Evolutionary conservation across 225 moss, liverwort and hornwort species (phyloP).

Genomic region (Sphagnum contortum): DNA sequence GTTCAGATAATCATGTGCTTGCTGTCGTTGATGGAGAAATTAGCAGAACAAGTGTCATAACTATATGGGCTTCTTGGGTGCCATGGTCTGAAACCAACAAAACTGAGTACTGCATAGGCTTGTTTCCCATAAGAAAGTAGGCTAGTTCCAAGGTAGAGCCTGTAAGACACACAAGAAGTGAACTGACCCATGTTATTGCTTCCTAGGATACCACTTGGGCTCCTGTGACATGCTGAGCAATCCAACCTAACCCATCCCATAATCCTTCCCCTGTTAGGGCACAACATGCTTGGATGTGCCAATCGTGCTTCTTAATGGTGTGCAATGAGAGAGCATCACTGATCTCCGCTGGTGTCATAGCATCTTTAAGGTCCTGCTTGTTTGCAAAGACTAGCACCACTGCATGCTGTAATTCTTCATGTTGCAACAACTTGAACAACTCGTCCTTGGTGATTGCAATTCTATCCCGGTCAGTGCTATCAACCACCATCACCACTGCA

Average conservation of each 20-base stretch:
- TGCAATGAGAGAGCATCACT: slow-evolving; percentile 76
- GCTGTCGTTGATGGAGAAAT: too few relatives aligned
- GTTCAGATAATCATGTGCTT: too few relatives aligned
- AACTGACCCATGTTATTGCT: slow-evolving; percentile 1
- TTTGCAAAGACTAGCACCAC: slow-evolving; percentile 79
- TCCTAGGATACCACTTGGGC: slow-evolving; percentile 40
- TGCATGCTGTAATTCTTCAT: slow-evolving; percentile 69
- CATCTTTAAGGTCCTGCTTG: slow-evolving; percentile 82
- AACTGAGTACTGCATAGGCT: too few relatives aligned
- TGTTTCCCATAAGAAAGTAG: too few relatives aligned
- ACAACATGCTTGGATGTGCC: slow-evolving; percentile 89
- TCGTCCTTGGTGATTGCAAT: slow-evolving; percentile 69
- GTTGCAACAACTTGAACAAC: slow-evolving; percentile 66
- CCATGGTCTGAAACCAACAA: too few relatives aligned
- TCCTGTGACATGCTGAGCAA: slow-evolving; percentile 83
- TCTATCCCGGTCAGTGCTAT: slow-evolving; percentile 71
- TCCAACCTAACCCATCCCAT: slow-evolving; percentile 82
- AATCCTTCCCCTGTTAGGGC: slow-evolving; percentile 79
- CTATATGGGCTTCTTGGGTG: too few relatives aligned
- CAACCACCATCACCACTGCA: slow-evolving; percentile 82
- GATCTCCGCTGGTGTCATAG: slow-evolving; percentile 79
- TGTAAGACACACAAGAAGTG: background rate
- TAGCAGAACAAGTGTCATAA: too few relatives aligned
- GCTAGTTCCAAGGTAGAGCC: background rate
- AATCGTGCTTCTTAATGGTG: slow-evolving; percentile 75